phyloP scores from a whole-genome alignment of 2,329 filamentous ascomycete species.

The Botrytis pseudocinerea region DNA sequence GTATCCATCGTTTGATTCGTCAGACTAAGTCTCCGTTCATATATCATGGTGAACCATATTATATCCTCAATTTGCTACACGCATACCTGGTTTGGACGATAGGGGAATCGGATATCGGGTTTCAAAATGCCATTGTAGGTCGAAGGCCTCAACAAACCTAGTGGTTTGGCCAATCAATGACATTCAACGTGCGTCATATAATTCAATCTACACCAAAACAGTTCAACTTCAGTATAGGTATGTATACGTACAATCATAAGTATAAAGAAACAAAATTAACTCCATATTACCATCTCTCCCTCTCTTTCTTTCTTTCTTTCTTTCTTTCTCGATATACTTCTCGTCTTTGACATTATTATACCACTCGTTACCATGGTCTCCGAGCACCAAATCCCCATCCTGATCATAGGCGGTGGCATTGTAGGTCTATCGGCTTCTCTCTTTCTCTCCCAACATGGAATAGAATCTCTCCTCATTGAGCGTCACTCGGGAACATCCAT shows the following conservation, averaged over 20 bases:
- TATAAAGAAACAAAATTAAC: neutral
- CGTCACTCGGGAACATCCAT: slow-evolving; percentile 41
- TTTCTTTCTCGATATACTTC: neutral
- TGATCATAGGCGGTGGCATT: slow-evolving; percentile 46
- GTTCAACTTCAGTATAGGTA: neutral
- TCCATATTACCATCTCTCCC: no score
- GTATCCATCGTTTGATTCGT: neutral
- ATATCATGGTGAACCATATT: neutral
- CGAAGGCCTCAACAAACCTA: neutral
- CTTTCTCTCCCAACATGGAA: slow-evolving; percentile 40
- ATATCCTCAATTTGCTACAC: neutral
- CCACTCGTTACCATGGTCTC: neutral
- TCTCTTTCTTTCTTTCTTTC: neutral
- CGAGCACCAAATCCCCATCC: slow-evolving; percentile 33
- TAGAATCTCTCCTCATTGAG: slow-evolving; percentile 44
- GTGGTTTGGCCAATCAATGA: neutral
- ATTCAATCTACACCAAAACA: neutral
- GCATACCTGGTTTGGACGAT: no score
- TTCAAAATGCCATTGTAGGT: neutral
- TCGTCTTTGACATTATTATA: neutral
- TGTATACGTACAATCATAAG: neutral
- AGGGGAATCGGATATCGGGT: neutral
- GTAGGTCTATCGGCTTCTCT: slow-evolving; percentile 45
- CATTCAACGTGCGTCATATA: neutral
- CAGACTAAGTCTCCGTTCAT: neutral